Evolutionary conservation across 73 alveolate genomes (phyloP).

Genomic region (Breviolum minutum): DNA sequence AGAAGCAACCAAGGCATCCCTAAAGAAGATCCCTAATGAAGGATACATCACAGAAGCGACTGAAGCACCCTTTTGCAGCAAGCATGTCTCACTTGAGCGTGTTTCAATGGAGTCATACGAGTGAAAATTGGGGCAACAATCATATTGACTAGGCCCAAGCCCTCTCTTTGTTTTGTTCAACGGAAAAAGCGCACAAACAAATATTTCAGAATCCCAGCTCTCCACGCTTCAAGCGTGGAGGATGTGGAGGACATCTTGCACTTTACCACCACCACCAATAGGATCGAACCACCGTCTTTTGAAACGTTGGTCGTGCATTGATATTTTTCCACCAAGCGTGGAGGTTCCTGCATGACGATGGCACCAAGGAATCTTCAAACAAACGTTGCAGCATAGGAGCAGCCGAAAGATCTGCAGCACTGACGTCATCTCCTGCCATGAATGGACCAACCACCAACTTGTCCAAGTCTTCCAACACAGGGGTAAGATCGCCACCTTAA

Average conservation of each 20-base stretch:
- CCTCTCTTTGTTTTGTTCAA: too few relatives aligned
- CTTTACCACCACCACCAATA: conserved; percentile 94
- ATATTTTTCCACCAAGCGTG: conserved; percentile 87
- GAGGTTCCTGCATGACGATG: not conserved
- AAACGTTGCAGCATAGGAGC: conserved; percentile 75
- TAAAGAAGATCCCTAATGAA: too few relatives aligned
- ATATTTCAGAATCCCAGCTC: too few relatives aligned
- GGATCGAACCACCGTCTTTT: conserved; percentile 63
- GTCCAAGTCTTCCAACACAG: conserved; percentile 60
- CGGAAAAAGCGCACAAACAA: too few relatives aligned
- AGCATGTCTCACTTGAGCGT: too few relatives aligned
- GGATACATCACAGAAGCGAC: too few relatives aligned
- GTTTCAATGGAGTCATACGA: too few relatives aligned
- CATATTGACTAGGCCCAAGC: too few relatives aligned
- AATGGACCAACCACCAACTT: conserved; percentile 66
- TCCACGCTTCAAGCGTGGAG: not conserved
- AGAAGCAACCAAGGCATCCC: too few relatives aligned
- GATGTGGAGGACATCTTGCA: not conserved
- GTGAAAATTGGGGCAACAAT: too few relatives aligned
- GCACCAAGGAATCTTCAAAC: conserved; percentile 20
- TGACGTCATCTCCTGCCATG: conserved; percentile 58
- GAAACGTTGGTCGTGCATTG: conserved; percentile 57
- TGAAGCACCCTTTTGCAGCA: too few relatives aligned
- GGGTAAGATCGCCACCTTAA: not conserved
- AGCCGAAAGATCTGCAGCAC: conserved; percentile 75